These are phyloP conservation scores for Calycina marina DNA, from an alignment of 2,329 filamentous ascomycete genomes.

Conservation along the genomic window DNA sequence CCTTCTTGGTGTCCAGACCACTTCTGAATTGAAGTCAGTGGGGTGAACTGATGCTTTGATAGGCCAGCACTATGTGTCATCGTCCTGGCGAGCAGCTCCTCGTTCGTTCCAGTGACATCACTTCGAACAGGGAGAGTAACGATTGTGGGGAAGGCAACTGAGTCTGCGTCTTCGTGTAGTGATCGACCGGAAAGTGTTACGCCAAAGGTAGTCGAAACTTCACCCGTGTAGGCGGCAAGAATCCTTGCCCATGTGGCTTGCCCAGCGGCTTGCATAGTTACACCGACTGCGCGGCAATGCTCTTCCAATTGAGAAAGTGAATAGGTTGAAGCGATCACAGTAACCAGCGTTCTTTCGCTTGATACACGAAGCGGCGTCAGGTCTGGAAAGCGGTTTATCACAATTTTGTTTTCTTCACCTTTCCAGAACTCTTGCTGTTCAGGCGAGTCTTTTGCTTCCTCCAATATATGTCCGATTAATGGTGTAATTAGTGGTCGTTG, in stretches of 20 bases:
- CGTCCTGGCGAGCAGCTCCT: slow-evolving; percentile 43
- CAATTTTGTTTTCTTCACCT: slow-evolving; percentile 32
- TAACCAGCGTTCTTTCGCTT: slow-evolving; percentile 22
- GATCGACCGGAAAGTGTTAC: slow-evolving; percentile 64
- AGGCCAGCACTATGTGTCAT: slow-evolving; percentile 50
- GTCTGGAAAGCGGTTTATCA: slow-evolving; percentile 60
- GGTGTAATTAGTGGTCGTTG: slow-evolving; percentile 25
- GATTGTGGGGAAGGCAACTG: slow-evolving; percentile 62
- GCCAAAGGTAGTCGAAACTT: slow-evolving; percentile 61
- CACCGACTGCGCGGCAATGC: slow-evolving; percentile 39
- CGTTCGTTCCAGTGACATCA: slow-evolving; percentile 37
- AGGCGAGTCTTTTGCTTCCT: slow-evolving; percentile 18
- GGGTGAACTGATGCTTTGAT: slow-evolving; percentile 55
- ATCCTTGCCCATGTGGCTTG: slow-evolving; percentile 69
- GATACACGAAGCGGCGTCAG: slow-evolving; percentile 45
- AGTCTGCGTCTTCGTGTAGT: slow-evolving; percentile 38
- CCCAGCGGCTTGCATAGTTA: slow-evolving; percentile 62
- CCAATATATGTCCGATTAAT: slow-evolving; percentile 29
- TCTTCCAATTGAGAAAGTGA: slow-evolving; percentile 34
- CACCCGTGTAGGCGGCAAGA: slow-evolving; percentile 63
- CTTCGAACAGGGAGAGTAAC: slow-evolving; percentile 63
- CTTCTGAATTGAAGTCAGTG: slow-evolving; percentile 57
- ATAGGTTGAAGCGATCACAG: slow-evolving; percentile 25
- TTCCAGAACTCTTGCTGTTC: slow-evolving; percentile 47
- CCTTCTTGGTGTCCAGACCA: slow-evolving; percentile 52